Conservation (phyloP, 805 yeast genomes). For the Wickerhamomyces hampshirensis region DNA sequence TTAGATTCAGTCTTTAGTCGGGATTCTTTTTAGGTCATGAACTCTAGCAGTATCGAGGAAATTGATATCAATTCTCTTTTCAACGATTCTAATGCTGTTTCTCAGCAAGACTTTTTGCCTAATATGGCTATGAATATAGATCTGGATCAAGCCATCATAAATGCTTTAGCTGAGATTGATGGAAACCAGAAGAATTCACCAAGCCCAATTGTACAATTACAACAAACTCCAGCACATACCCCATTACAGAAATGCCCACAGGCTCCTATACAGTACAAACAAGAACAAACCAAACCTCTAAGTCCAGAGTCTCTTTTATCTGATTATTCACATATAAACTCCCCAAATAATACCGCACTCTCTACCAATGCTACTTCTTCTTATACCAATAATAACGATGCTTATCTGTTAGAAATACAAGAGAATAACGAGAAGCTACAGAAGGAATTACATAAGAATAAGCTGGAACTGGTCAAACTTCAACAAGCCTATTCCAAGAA, state of each 20-base stretch:
- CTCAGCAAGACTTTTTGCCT: neutral
- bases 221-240: neutral
- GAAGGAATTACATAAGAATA: conserved; percentile 1
- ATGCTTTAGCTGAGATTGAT: conserved; percentile 12
- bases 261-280: neutral
- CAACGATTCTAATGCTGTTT: conserved; percentile 1
- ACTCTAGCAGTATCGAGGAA: too few relatives aligned
- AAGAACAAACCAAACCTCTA: conserved; percentile 15
- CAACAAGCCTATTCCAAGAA: conserved; percentile 30
- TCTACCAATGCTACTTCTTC: too few relatives aligned
- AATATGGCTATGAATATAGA: conserved; percentile 3
- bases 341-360: conserved; percentile 18
- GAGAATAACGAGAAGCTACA: conserved; percentile 1
- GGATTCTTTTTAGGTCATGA: too few relatives aligned
- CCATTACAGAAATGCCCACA: neutral
- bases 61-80: conserved; percentile 12
- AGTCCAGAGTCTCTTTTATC: conserved; percentile 35
- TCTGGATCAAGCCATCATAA: conserved; percentile 11
- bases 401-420: too few relatives aligned
- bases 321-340: conserved; percentile 18
- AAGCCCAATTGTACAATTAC: neutral
- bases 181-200: conserved; percentile 4
- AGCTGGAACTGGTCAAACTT: conserved; percentile 18
- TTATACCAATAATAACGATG: too few relatives aligned
- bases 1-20: too few relatives aligned